Evolutionary conservation across 2,329 filamentous ascomycete genomes (phyloP).

Genomic region (Zymoseptoria ardabiliae): DNA sequence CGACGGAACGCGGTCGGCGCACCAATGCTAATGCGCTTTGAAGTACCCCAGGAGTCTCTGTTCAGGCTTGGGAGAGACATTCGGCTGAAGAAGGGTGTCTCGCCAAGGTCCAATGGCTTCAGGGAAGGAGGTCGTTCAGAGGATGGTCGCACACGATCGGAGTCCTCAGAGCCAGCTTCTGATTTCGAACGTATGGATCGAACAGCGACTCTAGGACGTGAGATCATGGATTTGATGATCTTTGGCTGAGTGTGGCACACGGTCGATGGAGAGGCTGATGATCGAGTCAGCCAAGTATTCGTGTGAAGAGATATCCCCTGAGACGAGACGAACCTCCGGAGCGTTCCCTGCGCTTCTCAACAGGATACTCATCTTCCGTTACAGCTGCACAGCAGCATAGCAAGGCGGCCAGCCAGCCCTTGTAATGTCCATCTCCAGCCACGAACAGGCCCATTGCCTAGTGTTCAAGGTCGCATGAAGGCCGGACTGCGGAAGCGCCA

Average conservation of each 20-base stretch:
- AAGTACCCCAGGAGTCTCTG: constrained; percentile 15
- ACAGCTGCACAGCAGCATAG: constrained; percentile 28
- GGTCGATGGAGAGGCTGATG: constrained; percentile 6
- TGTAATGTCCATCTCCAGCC: constrained; percentile 22
- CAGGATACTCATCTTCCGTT: constrained; percentile 23
- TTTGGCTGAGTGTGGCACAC: constrained; percentile 20
- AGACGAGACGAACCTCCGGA: neutral
- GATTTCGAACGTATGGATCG: neutral
- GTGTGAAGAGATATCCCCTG: neutral
- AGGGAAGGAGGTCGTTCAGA: constrained; percentile 18
- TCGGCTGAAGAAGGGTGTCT: constrained; percentile 15
- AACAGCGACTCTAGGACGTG: constrained; percentile 4
- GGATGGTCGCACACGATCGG: constrained; percentile 15
- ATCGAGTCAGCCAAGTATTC: neutral
- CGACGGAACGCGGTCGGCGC: constrained; percentile 21
- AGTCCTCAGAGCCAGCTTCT: constrained; percentile 11
- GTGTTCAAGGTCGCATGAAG: constrained; percentile 15
- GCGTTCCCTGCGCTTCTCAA: constrained; percentile 9
- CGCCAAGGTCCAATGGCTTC: constrained; percentile 18
- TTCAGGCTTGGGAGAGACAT: constrained; percentile 9
- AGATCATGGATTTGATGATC: constrained; percentile 14
- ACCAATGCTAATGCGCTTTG: constrained; percentile 20
- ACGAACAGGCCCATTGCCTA: constrained; percentile 29
- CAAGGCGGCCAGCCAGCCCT: constrained; percentile 30
- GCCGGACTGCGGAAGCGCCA: constrained; percentile 1